Evolutionary conservation across 2,329 filamentous ascomycete species (phyloP), one percentile per base, ranked within the genome.

Genomic region (Ramularia endophylla): DNA sequence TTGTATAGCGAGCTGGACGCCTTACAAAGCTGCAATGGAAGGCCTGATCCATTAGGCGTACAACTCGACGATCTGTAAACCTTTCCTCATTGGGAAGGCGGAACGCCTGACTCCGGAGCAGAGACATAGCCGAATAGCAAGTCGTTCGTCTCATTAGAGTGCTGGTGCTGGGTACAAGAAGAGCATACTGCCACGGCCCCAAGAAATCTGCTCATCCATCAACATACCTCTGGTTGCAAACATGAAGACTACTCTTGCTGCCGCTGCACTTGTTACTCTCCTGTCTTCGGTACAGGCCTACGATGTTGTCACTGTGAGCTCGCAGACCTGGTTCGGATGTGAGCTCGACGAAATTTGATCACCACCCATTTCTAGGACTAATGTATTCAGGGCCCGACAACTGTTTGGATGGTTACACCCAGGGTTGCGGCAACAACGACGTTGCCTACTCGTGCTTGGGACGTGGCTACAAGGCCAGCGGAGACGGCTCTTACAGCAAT

Each of bases 261-360:
- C 40, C 25, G 30, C 35, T 27, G 27, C 8, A 8, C 30, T 28
- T 38, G 20, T 38, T n/a, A 6, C 40, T 19, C 40, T n/a, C 30
- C 22, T 25, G 22, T 6, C 22, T 25, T 25, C 22, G 22, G 22
- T 25, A 6, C 22, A 25, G 6, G 22, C 33, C n/a, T 16, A 17
- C 13, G 18, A 36, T n/a, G 18, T 8, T 7, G 33, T 36, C 8
- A 36, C 33, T n/a, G 12, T 36, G 8, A 36, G 33, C 33, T 9
- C 8, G 16, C 33, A 36, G 33, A 36, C 33, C 16, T 36, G 33
- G 33, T 36, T 17, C 33, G 33, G 33, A 16, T 36, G 33, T 36
- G n/a, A 36, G 33, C 6, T 11, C 11, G 6, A 11, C 18, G 5
- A 18, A 32, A 6, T 32, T 18, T 15, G 6, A 6, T 6, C 29